A percentile compares a stretch with the other conserved stretches of the same genome.
phyloP scores from a whole-genome alignment of 2,329 filamentous ascomycete genomes.

The Cryphonectria naterciae region DNA sequence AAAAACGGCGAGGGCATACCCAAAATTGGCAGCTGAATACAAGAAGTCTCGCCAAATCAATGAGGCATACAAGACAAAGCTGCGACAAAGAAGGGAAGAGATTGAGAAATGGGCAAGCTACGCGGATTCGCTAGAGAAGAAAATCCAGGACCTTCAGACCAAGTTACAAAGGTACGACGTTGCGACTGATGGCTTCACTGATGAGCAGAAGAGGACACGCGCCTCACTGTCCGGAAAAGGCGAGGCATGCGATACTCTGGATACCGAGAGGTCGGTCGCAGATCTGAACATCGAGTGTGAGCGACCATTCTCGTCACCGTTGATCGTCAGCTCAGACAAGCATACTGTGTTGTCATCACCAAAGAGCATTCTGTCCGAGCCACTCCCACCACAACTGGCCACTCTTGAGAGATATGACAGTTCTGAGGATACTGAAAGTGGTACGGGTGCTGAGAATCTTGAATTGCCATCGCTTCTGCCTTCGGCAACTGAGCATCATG shows the following conservation, averaged over 20 bases:
- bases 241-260: not conserved
- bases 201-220: not conserved
- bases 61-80: constrained; percentile 44
- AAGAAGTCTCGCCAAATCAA: constrained; percentile 46
- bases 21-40: constrained; percentile 36
- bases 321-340: not conserved
- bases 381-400: not conserved
- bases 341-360: not conserved
- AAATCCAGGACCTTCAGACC: constrained; percentile 48
- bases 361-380: not conserved
- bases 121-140: constrained; percentile 47
- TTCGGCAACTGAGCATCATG: constrained; percentile 1
- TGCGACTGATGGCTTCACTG: not conserved
- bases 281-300: not conserved
- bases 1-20: constrained; percentile 28
- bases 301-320: not conserved
- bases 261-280: constrained; percentile 1
- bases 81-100: constrained; percentile 46
- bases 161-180: constrained; percentile 31
- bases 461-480: constrained; percentile 39
- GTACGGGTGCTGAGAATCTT: constrained; percentile 13
- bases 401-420: constrained; percentile 7
- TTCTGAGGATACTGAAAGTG: not conserved
- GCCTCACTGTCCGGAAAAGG: not conserved
- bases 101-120: constrained; percentile 52